Percentiles rank a stretch among this genome's conserved stretches.
Evolutionary conservation across 2,329 filamentous ascomycete species (phyloP).

Genomic region (Fusarium chlamydosporum): DNA sequence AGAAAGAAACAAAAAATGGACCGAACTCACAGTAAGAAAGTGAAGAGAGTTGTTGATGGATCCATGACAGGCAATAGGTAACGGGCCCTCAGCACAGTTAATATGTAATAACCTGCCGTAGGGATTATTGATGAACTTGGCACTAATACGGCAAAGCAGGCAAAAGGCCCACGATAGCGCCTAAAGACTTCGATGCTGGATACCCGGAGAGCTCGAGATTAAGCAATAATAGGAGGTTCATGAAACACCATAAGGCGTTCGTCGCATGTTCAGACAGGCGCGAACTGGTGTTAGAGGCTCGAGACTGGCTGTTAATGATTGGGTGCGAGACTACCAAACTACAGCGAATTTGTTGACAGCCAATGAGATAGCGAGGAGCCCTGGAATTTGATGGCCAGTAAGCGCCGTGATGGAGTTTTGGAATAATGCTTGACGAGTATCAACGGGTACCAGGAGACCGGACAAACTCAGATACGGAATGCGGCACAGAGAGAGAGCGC

Average conservation of each 20-base stretch:
- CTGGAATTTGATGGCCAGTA: conserved; percentile 34
- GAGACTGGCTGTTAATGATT: conserved; percentile 37
- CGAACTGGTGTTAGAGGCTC: conserved; percentile 34
- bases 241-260: conserved; percentile 48
- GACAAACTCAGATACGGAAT: conserved; percentile 40
- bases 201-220: conserved; percentile 28
- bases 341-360: conserved; percentile 35
- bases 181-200: conserved; percentile 39
- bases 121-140: conserved; percentile 31
- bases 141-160: conserved; percentile 37
- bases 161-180: conserved; percentile 46
- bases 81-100: conserved; percentile 41
- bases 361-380: conserved; percentile 39
- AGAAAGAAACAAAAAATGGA: conserved; percentile 47
- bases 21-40: conserved; percentile 75
- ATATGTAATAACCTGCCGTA: conserved; percentile 46
- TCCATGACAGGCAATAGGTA: conserved; percentile 61
- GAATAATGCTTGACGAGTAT: conserved; percentile 39
- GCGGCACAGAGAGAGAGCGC: conserved; percentile 41
- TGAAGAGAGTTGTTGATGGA: conserved; percentile 75
- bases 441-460: conserved; percentile 31
- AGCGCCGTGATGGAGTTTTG: conserved; percentile 44
- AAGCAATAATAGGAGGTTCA: conserved; percentile 43
- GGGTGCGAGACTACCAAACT: conserved; percentile 41
- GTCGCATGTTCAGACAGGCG: conserved; percentile 48